Base-by-base conservation (phyloP, 257 asterid genomes). In the Solanum chiquidenum region DNA sequence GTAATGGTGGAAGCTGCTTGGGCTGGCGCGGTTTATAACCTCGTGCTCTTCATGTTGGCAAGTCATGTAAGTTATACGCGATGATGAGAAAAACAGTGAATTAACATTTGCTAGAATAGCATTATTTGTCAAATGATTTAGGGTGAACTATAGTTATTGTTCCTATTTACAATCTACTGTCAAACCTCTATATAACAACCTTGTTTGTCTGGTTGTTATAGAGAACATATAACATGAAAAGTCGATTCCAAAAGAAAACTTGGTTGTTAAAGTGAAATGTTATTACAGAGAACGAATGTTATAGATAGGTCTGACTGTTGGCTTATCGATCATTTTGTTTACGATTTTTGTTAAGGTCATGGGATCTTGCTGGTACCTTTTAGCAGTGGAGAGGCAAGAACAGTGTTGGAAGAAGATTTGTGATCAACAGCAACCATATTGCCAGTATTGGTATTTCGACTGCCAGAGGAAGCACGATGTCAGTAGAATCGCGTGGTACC, bases 1-100 rank as follows among this genome's bases (percentile, higher is more conserved):
- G 94, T 94, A 9, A 91, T 94, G 87, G 94, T 93, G 14, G 97
- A 94, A 90, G 94, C 95, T 72, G 94, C 96, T 0, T 95, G 98
- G 98, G 96, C 94, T 23, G 97, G 98, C 31, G 98, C 98, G 20
- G 97, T 94, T 35, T 94, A 91, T 68, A 95, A 95, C 90, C 94
- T 95, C 18, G 25, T 92, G 88, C 94, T 94, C 71, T 94, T 91
- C 69, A 91, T 95, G 96, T 91, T 95, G 62, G 98, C 96, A 73
- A 95, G 98, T 64, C 98, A 95, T 88, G 98, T 93, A 83, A 92
- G 95, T 72, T 72, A 8, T 90, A 40, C 12, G 16, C 1, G 12
- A 29, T 83, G 0, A 49, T 37, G 33, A 38, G 37, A 83, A n/a
- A 35, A 23, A 42, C 12, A 20, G 14, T 2, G 18, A 69, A 79